Evolutionary conservation across 495 filamentous ascomycete species (phyloP).

Genomic region (Rostrohypoxylon terebratum): DNA sequence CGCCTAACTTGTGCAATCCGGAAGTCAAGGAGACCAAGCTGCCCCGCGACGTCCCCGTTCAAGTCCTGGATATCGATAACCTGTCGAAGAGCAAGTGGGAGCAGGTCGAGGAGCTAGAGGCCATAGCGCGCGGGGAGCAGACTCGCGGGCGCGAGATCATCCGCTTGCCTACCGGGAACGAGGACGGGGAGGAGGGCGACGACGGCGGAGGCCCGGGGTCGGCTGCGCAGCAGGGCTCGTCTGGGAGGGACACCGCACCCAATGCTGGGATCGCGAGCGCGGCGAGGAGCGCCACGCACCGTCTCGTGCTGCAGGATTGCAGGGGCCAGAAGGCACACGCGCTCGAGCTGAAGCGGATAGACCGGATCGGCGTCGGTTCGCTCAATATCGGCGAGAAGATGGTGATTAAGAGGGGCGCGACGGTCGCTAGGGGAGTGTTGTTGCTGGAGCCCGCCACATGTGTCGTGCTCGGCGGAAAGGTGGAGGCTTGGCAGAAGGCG

Average conservation of each 20-base stretch:
- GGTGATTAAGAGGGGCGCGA: conserved; percentile 69
- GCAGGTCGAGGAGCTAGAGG: conserved; percentile 87
- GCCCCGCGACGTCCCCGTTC: conserved; percentile 72
- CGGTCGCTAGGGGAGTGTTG: conserved; percentile 80
- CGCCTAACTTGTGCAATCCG: conserved; percentile 63
- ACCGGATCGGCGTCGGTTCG: conserved; percentile 70
- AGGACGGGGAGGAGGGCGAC: conserved; percentile 36
- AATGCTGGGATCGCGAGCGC: conserved; percentile 27
- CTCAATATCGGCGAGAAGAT: conserved; percentile 85
- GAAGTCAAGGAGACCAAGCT: conserved; percentile 67
- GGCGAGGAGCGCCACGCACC: conserved; percentile 72
- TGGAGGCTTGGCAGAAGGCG: conserved; percentile 79
- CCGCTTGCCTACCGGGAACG: conserved; percentile 66
- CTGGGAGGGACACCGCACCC: conserved; percentile 44
- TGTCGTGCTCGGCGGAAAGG: conserved; percentile 83
- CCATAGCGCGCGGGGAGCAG: conserved; percentile 82
- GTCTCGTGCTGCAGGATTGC: conserved; percentile 84
- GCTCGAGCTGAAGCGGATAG: conserved; percentile 76
- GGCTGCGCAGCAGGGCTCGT: not conserved
- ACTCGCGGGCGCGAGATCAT: conserved; percentile 86
- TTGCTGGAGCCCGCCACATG: conserved; percentile 75
- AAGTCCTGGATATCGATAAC: conserved; percentile 88
- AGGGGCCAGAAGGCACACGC: conserved; percentile 75
- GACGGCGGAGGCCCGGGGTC: conserved; percentile 7
- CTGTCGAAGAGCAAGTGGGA: conserved; percentile 81